phyloP scores from a whole-genome alignment of 441 rosid genomes.

The Erysimum pusillum region DNA sequence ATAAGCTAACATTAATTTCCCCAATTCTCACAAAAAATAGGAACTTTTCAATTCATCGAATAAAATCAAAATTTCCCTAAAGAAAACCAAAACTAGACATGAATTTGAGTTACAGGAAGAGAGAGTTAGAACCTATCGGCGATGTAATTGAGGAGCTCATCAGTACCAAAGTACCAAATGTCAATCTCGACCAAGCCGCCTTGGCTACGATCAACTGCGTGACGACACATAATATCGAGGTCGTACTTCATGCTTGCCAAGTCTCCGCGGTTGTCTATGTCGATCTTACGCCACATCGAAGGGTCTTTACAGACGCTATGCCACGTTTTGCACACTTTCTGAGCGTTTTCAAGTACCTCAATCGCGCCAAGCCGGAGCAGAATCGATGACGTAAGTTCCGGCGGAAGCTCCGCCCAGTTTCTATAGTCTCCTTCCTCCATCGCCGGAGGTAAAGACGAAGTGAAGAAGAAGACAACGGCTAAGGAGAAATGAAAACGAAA shows the following conservation, averaged over 20 bases:
- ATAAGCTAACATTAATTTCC: slow-evolving; percentile 34
- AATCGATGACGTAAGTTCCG: background rate
- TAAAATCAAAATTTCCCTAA: too few relatives aligned
- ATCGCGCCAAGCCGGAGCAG: background rate
- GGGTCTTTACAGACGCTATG: background rate
- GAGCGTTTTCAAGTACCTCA: background rate
- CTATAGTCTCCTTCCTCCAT: background rate
- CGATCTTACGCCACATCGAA: slow-evolving; percentile 10
- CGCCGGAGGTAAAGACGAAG: background rate
- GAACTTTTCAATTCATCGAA: too few relatives aligned
- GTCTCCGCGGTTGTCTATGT: background rate
- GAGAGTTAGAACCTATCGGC: slow-evolving; percentile 44
- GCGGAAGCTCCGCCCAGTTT: slow-evolving; percentile 9
- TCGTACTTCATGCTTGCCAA: background rate
- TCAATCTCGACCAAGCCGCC: slow-evolving; percentile 53
- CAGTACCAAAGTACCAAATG: slow-evolving; percentile 49
- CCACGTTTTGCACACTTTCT: background rate
- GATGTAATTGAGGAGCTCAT: slow-evolving; percentile 57
- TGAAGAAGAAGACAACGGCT: background rate
- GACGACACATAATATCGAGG: slow-evolving; percentile 46
- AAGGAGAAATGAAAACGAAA: background rate
- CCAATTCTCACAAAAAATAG: slow-evolving; percentile 33
- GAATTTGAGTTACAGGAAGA: background rate
- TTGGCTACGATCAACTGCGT: slow-evolving; percentile 61
- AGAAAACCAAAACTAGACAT: background rate